These are phyloP conservation scores for Paramecium octaurelia DNA, from an alignment of 73 alveolate genomes.

Conservation along the genomic window DNA sequence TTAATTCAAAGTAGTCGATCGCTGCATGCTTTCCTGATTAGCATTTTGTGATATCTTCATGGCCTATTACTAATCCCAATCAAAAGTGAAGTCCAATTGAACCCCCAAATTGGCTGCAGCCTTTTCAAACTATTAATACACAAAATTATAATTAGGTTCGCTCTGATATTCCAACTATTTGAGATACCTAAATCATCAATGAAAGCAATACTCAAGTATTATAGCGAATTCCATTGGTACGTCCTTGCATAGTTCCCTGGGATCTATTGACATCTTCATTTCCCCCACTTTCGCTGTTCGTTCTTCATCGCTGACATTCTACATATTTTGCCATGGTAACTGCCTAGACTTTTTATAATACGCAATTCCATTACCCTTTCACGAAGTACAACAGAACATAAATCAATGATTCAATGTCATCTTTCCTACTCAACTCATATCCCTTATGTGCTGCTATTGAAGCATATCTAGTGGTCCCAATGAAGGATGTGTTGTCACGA, in stretches of 20 bases:
- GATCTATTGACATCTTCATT: conserved; percentile 27
- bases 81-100: not conserved
- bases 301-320: conserved; percentile 60
- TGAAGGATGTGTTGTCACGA: conserved; percentile 19
- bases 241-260: conserved; percentile 54
- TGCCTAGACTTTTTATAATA: conserved; percentile 42
- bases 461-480: conserved; percentile 80
- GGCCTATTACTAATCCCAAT: not conserved
- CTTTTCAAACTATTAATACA: not conserved
- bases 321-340: conserved; percentile 63
- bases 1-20: not conserved
- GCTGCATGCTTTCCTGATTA: not conserved
- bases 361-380: conserved; percentile 51
- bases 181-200: not conserved
- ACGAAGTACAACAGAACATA: conserved; percentile 74
- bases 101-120: not conserved
- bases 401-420: conserved; percentile 78
- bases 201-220: not conserved
- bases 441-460: conserved; percentile 82
- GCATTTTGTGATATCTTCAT: not conserved
- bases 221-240: conserved; percentile 43
- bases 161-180: not conserved
- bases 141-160: not conserved
- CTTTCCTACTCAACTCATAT: conserved; percentile 86
- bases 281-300: conserved; percentile 54